Evolutionary conservation across 1,139 yeast species (phyloP), one percentile per base, ranked within the genome.

Genomic region (Lodderomyces parapsilosis): DNA sequence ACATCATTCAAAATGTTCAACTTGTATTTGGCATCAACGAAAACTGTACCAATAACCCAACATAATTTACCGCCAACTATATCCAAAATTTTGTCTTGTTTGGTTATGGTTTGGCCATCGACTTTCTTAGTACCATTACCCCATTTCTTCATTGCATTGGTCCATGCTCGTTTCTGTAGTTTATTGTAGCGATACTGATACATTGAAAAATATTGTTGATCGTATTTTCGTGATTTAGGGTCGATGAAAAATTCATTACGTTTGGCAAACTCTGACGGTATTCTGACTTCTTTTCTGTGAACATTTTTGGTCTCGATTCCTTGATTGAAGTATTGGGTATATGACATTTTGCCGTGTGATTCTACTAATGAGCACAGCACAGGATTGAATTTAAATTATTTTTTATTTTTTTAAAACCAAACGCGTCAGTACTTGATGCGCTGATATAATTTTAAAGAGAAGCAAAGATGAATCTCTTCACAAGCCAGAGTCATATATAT

Each of bases 31-130:
- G 89, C 77, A 48, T 91, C 96, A 54, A 89, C 78, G 55, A 86
- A 90, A 0, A 91, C 74, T 0, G 98, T 88, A 2, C 99, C 99
- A 28, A 86, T 74, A n/a, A 89, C 83, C 95, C 95, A 93, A 49
- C 90, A 80, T 24, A 90, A 78, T 51, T 80, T 76, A 42, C 84
- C 81, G 38, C 81, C 79, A 23, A 73, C 71, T 6, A 91, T 82
- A 58, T 91, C 96, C 48, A 93, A 68, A 9, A 90, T 90, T 63
- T 87, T 89, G 13, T 79, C 79, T 24, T 76, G 76, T 41, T 57
- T 65, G 17, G 47, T 46, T 9, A 72, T 65, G 1, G 53, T 53
- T 43, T 63, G 62, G 1, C 72, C 74, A 32, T 72, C 71, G 6
- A 66, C 55, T 32, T 51, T 56, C 41, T 56, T 59, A 10, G 71